These are phyloP conservation scores for Aspergillus tamarii DNA, from an alignment of 2,329 filamentous ascomycete species.

Conservation along the genomic window DNA sequence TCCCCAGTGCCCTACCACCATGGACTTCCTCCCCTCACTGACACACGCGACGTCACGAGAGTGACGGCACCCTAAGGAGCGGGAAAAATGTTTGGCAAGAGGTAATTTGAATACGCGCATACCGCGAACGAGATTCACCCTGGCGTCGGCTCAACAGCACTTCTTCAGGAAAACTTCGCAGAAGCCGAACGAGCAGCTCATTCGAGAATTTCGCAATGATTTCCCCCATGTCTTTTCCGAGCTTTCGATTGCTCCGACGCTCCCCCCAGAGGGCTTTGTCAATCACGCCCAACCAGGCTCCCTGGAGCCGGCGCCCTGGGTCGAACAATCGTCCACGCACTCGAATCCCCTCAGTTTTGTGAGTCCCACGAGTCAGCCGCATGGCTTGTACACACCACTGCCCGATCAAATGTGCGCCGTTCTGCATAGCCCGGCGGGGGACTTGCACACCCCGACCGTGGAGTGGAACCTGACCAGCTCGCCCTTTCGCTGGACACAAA, in stretches of 20 bases:
- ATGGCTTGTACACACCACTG: not conserved
- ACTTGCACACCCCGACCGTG: constrained; percentile 10
- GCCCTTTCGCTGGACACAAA: not conserved
- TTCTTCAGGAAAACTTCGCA: not conserved
- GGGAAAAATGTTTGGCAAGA: not conserved
- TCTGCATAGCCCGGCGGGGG: constrained; percentile 7
- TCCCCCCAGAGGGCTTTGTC: too few relatives aligned
- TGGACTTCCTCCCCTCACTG: too few relatives aligned
- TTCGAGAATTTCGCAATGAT: not conserved
- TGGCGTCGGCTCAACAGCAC: too few relatives aligned
- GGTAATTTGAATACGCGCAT: not conserved
- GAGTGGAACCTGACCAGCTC: not conserved
- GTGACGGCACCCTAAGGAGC: not conserved
- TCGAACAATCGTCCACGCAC: not conserved
- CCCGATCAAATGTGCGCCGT: constrained; percentile 11
- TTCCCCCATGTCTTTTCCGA: not conserved
- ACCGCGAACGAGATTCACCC: too few relatives aligned
- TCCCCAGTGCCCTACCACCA: too few relatives aligned
- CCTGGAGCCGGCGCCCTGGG: too few relatives aligned
- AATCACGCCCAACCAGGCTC: too few relatives aligned
- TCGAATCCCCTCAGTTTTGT: not conserved
- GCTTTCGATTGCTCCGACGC: not conserved
- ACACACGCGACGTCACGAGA: too few relatives aligned
- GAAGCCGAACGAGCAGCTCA: not conserved
- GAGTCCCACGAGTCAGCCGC: not conserved